These are phyloP conservation scores for Fusarium cyanostomum DNA, from an alignment of 2,329 filamentous ascomycete genomes.

Conservation along the genomic window DNA sequence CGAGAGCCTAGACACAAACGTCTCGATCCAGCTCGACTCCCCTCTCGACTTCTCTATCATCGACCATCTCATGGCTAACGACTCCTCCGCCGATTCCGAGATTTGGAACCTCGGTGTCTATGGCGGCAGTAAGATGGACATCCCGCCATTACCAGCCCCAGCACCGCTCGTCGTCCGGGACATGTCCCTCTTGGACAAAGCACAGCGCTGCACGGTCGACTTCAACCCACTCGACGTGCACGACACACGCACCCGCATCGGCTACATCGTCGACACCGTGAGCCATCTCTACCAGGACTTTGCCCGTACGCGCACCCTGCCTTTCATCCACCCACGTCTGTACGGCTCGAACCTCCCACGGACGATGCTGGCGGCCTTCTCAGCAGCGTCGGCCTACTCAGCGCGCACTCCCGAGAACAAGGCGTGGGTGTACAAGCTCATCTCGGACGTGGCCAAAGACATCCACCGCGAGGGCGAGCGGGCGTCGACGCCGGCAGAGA, in stretches of 20 bases:
- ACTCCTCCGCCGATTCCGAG: constrained; percentile 32
- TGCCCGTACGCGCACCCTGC: constrained; percentile 49
- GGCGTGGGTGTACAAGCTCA: constrained; percentile 51
- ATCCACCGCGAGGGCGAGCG: constrained; percentile 49
- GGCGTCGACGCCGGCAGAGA: constrained; percentile 47
- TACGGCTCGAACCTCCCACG: constrained; percentile 53
- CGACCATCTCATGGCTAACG: constrained; percentile 46
- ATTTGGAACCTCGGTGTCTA: constrained; percentile 43
- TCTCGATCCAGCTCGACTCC: constrained; percentile 41
- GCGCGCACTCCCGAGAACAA: constrained; percentile 51
- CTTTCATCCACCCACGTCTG: constrained; percentile 56
- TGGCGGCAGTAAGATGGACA: constrained; percentile 44
- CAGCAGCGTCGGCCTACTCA: constrained; percentile 52
- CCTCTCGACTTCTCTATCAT: constrained; percentile 50
- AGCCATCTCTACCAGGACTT: constrained; percentile 49
- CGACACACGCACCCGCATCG: constrained; percentile 49
- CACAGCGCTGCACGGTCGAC: constrained; percentile 34
- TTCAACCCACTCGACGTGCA: constrained; percentile 49
- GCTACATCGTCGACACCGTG: constrained; percentile 48
- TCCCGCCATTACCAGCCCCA: constrained; percentile 44
- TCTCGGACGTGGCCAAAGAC: constrained; percentile 51
- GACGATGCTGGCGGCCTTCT: constrained; percentile 53
- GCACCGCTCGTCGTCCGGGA: constrained; percentile 45
- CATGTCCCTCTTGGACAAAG: constrained; percentile 38
- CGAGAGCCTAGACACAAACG: constrained; percentile 42